Conservation (phyloP, 1,284 basidiomycete genomes). For the Leccinum solheimii region DNA sequence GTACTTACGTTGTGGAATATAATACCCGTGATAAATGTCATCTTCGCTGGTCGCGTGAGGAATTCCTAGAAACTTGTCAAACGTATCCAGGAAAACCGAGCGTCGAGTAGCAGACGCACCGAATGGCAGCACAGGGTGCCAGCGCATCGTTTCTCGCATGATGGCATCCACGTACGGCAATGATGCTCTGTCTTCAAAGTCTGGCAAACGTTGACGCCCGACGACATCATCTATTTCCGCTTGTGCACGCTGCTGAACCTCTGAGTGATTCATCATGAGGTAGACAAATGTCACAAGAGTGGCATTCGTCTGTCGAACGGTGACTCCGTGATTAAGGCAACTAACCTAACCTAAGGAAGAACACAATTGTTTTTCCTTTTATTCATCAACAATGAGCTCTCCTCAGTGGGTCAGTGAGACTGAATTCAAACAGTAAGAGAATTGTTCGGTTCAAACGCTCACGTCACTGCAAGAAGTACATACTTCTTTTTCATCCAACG, state of each 20-base stretch:
- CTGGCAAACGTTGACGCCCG: not conserved
- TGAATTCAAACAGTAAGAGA: too few species aligned
- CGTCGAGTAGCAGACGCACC: not conserved
- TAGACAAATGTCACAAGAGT: not conserved
- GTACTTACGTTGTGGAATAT: not conserved
- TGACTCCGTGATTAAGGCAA: not conserved
- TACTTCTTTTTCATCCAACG: too few species aligned
- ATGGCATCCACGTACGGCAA: conserved; percentile 1
- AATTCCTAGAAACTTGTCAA: not conserved
- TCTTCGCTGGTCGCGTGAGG: not conserved
- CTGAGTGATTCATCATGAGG: not conserved
- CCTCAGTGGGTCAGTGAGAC: too few species aligned
- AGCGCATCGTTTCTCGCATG: not conserved
- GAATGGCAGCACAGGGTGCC: not conserved
- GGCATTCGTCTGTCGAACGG: not conserved
- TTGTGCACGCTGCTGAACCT: not conserved
- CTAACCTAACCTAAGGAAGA: too few species aligned
- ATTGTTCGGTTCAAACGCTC: too few species aligned
- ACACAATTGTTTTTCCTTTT: too few species aligned
- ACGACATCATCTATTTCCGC: not conserved
- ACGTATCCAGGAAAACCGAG: not conserved
- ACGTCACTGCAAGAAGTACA: too few species aligned
- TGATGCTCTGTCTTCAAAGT: not conserved
- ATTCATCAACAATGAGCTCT: too few species aligned
- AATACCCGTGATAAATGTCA: not conserved